These are phyloP conservation scores for Macrolepiota albuminosa DNA, from an alignment of 768 basidiomycete species.

Conservation along the genomic window DNA sequence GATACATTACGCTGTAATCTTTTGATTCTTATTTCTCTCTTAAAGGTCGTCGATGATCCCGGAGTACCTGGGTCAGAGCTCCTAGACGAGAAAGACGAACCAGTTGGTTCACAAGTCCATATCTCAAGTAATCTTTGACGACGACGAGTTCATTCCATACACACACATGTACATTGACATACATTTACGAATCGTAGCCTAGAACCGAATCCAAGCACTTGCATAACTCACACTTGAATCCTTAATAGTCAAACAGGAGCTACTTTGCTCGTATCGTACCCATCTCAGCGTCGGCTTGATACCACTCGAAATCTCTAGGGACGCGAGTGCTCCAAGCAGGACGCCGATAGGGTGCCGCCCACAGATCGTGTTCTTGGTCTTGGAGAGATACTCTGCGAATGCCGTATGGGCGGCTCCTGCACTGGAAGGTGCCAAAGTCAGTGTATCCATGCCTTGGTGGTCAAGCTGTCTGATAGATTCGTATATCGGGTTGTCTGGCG, in stretches of 20 bases:
- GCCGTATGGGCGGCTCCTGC: constrained; percentile 50
- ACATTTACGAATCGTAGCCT: constrained; percentile 2
- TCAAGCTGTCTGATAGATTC: constrained; percentile 81
- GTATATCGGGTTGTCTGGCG: constrained; percentile 63
- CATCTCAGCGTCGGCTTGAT: constrained; percentile 54
- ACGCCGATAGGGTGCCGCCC: constrained; percentile 96
- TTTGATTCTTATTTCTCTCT: background rate
- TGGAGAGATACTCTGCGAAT: constrained; percentile 63
- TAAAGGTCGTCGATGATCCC: constrained; percentile 63
- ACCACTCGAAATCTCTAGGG: constrained; percentile 41
- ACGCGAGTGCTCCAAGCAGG: constrained; percentile 70
- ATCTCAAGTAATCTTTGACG: constrained; percentile 32
- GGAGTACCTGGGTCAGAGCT: constrained; percentile 66
- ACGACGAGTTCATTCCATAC: background rate
- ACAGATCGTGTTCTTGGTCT: constrained; percentile 94
- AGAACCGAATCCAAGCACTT: constrained; percentile 77
- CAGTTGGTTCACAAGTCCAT: constrained; percentile 47
- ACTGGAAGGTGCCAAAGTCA: constrained; percentile 52
- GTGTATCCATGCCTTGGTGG: constrained; percentile 76
- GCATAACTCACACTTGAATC: constrained; percentile 98
- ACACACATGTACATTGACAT: background rate
- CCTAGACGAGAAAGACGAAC: constrained; percentile 42
- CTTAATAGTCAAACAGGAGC: constrained; percentile 54
- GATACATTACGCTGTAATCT: background rate
- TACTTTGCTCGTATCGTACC: constrained; percentile 94